Evolutionary conservation across 2,329 filamentous ascomycete genomes (phyloP).

Genomic region (Sclerotinia borealis): DNA sequence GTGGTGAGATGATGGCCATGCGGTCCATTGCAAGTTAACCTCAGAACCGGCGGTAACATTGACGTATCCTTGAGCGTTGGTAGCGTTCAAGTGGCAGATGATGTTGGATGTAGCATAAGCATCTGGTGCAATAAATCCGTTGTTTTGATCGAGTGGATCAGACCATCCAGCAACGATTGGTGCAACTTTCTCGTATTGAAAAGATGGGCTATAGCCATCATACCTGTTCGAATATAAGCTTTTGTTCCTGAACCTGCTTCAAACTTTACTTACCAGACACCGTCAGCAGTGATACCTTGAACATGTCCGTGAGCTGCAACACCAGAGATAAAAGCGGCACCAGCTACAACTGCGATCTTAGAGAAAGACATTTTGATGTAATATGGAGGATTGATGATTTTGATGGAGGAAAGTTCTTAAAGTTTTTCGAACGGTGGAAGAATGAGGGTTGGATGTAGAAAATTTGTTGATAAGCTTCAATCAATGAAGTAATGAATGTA

Average conservation of each 20-base stretch:
- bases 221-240: constrained; percentile 2
- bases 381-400: not conserved
- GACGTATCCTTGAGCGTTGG: constrained; percentile 37
- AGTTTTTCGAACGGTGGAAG: not conserved
- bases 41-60: constrained; percentile 41
- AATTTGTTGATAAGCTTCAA: constrained; percentile 2
- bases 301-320: constrained; percentile 9
- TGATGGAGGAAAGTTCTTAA: not conserved
- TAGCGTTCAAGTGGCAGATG: constrained; percentile 43
- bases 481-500: constrained; percentile 13
- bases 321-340: constrained; percentile 6
- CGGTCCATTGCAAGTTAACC: constrained; percentile 43
- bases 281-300: not conserved
- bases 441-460: not conserved
- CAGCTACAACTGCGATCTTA: constrained; percentile 6
- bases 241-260: not conserved
- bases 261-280: constrained; percentile 5
- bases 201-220: constrained; percentile 6
- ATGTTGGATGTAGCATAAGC: constrained; percentile 40
- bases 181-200: constrained; percentile 16
- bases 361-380: constrained; percentile 12
- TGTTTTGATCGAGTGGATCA: constrained; percentile 40
- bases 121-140: constrained; percentile 45
- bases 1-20: constrained; percentile 44
- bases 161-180: constrained; percentile 50